These are phyloP conservation scores for Apiotrichum gracile DNA, from an alignment of 1,284 basidiomycete genomes.

Conservation along the genomic window DNA sequence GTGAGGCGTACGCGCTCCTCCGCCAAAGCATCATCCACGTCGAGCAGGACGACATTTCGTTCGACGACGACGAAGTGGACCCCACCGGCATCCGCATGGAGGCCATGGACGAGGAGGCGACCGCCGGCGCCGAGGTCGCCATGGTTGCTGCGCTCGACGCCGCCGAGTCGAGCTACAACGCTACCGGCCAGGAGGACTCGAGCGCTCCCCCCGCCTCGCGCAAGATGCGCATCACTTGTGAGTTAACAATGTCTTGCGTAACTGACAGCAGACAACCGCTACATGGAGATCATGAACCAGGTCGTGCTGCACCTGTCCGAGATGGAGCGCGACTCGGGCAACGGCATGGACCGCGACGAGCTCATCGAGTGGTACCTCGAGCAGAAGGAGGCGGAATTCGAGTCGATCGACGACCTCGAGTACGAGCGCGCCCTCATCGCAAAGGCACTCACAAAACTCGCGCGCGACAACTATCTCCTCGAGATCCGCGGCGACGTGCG, in stretches of 20 bases:
- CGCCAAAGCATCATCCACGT: constrained; percentile 98
- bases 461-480: constrained; percentile 84
- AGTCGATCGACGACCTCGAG: constrained; percentile 82
- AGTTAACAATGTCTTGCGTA: constrained; percentile 8
- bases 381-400: constrained; percentile 73
- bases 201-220: constrained; percentile 30
- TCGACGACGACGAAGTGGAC: constrained; percentile 78
- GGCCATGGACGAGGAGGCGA: constrained; percentile 59
- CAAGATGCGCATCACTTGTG: constrained; percentile 76
- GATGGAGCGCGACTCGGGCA: constrained; percentile 67
- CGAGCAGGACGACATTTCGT: constrained; percentile 96
- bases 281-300: constrained; percentile 76
- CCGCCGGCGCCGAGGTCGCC: constrained; percentile 57
- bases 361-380: constrained; percentile 97
- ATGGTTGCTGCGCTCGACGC: constrained; percentile 48
- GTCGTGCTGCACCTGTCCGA: constrained; percentile 72
- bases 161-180: constrained; percentile 42
- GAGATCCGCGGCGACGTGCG: constrained; percentile 75
- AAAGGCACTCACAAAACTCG: constrained; percentile 82
- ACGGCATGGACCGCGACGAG: constrained; percentile 78
- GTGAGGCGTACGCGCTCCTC: constrained; percentile 88
- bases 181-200: constrained; percentile 40
- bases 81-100: constrained; percentile 43
- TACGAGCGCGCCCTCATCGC: constrained; percentile 82
- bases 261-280: constrained; percentile 63